These are phyloP conservation scores for Lactarius trivialis DNA, from an alignment of 768 basidiomycete species.

Conservation along the genomic window DNA sequence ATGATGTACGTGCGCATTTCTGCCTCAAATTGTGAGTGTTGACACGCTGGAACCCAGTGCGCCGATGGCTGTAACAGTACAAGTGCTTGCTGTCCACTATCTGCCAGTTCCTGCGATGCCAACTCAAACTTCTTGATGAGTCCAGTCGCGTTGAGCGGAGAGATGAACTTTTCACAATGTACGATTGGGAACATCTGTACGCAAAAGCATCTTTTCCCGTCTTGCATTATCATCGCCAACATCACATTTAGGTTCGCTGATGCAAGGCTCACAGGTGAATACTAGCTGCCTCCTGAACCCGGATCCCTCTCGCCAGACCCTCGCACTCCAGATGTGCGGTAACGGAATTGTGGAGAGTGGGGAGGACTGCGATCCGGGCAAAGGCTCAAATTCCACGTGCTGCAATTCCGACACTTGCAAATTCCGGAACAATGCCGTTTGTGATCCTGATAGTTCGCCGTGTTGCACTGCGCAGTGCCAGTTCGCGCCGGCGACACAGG, in stretches of 20 bases:
- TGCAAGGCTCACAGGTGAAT: conserved; percentile 50
- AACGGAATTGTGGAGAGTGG: conserved; percentile 79
- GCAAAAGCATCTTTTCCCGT: conserved; percentile 25
- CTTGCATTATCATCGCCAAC: background rate
- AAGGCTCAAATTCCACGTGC: conserved; percentile 52
- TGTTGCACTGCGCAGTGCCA: conserved; percentile 70
- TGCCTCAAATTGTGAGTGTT: conserved; percentile 1
- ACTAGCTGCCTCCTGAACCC: conserved; percentile 53
- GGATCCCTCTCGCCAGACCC: conserved; percentile 44
- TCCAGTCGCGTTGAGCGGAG: conserved; percentile 57
- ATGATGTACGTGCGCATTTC: conserved; percentile 40
- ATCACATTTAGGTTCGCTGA: conserved; percentile 47
- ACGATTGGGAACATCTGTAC: conserved; percentile 79
- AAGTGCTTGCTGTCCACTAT: conserved; percentile 61
- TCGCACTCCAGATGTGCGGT: conserved; percentile 69
- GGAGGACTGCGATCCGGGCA: conserved; percentile 84
- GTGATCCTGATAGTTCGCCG: conserved; percentile 67
- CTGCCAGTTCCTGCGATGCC: conserved; percentile 53
- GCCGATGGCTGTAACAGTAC: conserved; percentile 48
- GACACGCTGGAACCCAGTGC: conserved; percentile 41
- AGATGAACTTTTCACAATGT: conserved; percentile 71
- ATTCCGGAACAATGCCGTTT: conserved; percentile 62
- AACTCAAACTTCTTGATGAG: conserved; percentile 76
- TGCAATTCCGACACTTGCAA: conserved; percentile 73
- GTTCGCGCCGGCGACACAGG: conserved; percentile 59